Base-by-base conservation (phyloP, 306 rosid genomes). In the Datisca glomerata region DNA sequence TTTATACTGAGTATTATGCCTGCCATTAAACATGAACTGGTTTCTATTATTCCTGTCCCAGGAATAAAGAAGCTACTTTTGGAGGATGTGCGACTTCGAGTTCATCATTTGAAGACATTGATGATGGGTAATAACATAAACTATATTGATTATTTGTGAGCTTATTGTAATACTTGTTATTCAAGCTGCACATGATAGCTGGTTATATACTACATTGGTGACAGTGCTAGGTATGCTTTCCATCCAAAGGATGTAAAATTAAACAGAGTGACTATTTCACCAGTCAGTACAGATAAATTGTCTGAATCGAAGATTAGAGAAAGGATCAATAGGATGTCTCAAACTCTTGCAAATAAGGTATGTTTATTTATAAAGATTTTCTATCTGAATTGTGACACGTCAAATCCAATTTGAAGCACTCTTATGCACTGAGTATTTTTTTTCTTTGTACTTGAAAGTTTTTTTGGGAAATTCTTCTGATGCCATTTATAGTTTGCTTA, bases 191-290 rank as follows among this genome's bases (percentile, higher is more conserved):
- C 17, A 11, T 37, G 27, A 31, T 50, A 24, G n/a, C n/a, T 66
- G 33, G 27, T 41, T 19, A 53, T 44, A 37, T 28, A 27, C 25
- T 52, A 16, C 33, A 22, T 55, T 56, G 18, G 27, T 51, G 51
- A 41, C 78, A 87, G 97, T 29, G 74, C 83, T 18, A 76, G 53
- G 36, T 61, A 53, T 55, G 97, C 97, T 36, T 79, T 69, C 70
- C 83, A 74, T 5, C 97, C 97, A 0, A 87, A 83, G 76, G 83
- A 87, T 55, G 65, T 82, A 12, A 53, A 20, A 12, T 18, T 46
- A 45, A 66, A 38, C 49, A 74, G 64, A 74, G 74, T 62, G 48
- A 56, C 22, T 22, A 46, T 75, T 46, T 74, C 81, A 42, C 82
- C 93, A 11, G 44, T 41, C 27, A 73, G 54, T 52, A 56, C 6